These are phyloP conservation scores for Scolecobasidium constrictum DNA, from an alignment of 2,329 filamentous ascomycete species.

Conservation along the genomic window DNA sequence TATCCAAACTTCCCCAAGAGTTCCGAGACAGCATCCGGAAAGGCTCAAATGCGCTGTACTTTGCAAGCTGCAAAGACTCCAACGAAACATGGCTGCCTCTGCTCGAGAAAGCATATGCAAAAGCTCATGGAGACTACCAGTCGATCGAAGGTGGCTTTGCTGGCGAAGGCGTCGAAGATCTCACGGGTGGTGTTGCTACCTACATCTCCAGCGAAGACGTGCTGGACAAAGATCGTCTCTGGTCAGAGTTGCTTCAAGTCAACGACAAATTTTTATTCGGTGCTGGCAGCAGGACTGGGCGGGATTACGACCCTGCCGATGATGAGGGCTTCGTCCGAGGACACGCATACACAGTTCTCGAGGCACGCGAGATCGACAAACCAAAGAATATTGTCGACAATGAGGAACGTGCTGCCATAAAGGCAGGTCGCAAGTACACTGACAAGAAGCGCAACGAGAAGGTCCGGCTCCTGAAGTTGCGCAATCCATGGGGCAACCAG, in stretches of 20 bases:
- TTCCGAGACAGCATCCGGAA: constrained; percentile 62
- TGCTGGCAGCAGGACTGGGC: constrained; percentile 40
- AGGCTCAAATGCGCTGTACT: constrained; percentile 66
- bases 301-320: constrained; percentile 38
- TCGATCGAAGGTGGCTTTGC: constrained; percentile 63
- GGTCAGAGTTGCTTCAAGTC: constrained; percentile 67
- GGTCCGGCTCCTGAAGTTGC: constrained; percentile 44
- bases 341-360: constrained; percentile 47
- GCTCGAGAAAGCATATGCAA: constrained; percentile 74
- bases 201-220: constrained; percentile 58
- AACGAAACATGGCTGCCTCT: constrained; percentile 77
- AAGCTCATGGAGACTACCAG: constrained; percentile 70
- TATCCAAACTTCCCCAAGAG: constrained; percentile 26
- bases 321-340: constrained; percentile 30
- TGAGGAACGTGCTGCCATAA: constrained; percentile 3
- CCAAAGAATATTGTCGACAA: constrained; percentile 6
- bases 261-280: constrained; percentile 71
- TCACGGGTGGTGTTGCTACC: constrained; percentile 58
- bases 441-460: constrained; percentile 10
- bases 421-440: constrained; percentile 1
- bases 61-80: constrained; percentile 60
- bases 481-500: constrained; percentile 64
- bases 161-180: constrained; percentile 46
- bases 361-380: constrained; percentile 37
- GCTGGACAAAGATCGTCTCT: constrained; percentile 68